phyloP scores from a whole-genome alignment of 805 yeast genomes.

The Schwanniomyces yamadae region DNA sequence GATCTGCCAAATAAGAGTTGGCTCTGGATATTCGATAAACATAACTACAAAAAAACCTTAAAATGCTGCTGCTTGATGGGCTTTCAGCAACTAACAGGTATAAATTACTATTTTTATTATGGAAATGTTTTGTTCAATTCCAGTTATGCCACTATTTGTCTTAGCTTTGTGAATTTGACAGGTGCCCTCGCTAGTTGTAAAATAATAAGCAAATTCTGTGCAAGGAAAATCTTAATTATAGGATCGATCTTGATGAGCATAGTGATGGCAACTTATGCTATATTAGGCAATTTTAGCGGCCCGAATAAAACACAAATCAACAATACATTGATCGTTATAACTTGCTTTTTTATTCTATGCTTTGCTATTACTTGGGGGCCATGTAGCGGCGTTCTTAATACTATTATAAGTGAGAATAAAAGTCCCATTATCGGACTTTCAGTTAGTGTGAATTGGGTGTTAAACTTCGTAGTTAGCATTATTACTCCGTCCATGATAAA shows the following conservation, averaged over 20 bases:
- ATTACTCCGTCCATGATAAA: conserved; percentile 20
- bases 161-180: conserved; percentile 19
- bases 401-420: conserved; percentile 21
- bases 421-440: conserved; percentile 18
- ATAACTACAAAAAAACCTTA: conserved; percentile 5
- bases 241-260: conserved; percentile 15
- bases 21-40: background rate
- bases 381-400: conserved; percentile 22
- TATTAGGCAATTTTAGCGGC: conserved; percentile 7
- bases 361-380: conserved; percentile 36
- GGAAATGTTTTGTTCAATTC: conserved; percentile 22
- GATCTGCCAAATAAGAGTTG: background rate
- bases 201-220: conserved; percentile 12
- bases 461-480: conserved; percentile 22
- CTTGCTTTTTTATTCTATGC: conserved; percentile 17
- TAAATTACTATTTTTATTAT: conserved; percentile 32
- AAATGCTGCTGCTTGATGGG: conserved; percentile 25
- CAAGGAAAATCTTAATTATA: conserved; percentile 11
- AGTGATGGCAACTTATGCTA: conserved; percentile 15
- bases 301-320: conserved; percentile 3
- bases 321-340: conserved; percentile 13
- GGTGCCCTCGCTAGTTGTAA: conserved; percentile 19
- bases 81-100: conserved; percentile 37
- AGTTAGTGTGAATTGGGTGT: conserved; percentile 20
- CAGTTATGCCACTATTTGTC: conserved; percentile 13